Evolutionary conservation across 139 green algal species (phyloP).

Genomic region (Chlamydomonas asymmetrica): DNA sequence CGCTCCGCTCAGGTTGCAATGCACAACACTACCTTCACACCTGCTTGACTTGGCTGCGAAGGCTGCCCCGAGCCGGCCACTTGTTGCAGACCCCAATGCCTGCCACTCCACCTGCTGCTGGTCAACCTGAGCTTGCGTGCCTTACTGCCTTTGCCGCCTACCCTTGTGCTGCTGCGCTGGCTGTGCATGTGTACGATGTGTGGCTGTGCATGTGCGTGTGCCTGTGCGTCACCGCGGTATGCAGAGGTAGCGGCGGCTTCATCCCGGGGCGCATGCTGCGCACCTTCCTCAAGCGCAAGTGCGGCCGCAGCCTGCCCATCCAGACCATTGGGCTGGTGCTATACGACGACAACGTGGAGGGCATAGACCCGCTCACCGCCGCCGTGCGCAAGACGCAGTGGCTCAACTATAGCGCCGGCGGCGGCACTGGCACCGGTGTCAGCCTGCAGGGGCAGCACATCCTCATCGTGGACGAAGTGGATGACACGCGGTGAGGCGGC

Average conservation of each 20-base stretch:
- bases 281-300: constrained; percentile 27
- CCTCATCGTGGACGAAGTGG: constrained; percentile 34
- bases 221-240: not conserved
- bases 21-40: too few species aligned
- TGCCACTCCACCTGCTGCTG: too few species aligned
- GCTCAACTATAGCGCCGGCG: constrained; percentile 26
- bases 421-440: constrained; percentile 23
- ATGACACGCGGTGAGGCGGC: constrained; percentile 35
- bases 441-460: constrained; percentile 21
- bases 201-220: too few species aligned
- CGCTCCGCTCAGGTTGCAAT: too few species aligned
- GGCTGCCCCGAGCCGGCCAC: too few species aligned
- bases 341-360: constrained; percentile 26
- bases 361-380: constrained; percentile 14
- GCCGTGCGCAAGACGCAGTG: constrained; percentile 29
- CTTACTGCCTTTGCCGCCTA: too few species aligned
- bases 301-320: constrained; percentile 28
- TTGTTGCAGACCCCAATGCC: too few species aligned
- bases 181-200: too few species aligned
- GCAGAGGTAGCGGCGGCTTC: constrained; percentile 5
- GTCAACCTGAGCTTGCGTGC: too few species aligned
- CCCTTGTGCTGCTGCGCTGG: too few species aligned
- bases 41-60: too few species aligned
- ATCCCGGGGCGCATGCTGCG: constrained; percentile 27
- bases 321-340: constrained; percentile 21